Percentiles rank a stretch among this genome's conserved stretches.
phyloP scores from a whole-genome alignment of 345 rosid species.

The Angophora floribunda region DNA sequence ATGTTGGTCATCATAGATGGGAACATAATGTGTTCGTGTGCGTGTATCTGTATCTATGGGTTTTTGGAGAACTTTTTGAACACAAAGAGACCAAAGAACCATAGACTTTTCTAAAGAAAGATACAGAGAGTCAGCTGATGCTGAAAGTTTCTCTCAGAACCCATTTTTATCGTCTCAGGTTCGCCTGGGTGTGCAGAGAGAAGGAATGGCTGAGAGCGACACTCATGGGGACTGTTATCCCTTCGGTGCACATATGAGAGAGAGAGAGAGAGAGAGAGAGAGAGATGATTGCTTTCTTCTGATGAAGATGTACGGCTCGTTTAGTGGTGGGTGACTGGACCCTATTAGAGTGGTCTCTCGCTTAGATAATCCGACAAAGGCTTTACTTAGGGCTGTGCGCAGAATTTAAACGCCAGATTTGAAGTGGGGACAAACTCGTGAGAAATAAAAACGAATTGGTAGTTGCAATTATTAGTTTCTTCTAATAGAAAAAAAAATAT shows the following conservation, averaged over 20 bases:
- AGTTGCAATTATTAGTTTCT: not conserved
- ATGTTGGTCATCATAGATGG: not conserved
- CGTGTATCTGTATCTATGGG: not conserved
- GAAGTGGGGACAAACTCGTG: not conserved
- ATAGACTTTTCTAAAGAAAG: not conserved
- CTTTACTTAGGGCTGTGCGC: not conserved
- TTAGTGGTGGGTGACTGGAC: not conserved
- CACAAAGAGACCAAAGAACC: not conserved
- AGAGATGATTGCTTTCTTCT: not conserved
- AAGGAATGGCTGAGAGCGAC: not conserved
- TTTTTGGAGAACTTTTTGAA: not conserved
- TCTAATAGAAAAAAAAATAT: not conserved
- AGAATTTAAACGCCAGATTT: not conserved
- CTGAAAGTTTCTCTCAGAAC: not conserved
- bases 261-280: not conserved
- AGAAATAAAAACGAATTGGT: not conserved
- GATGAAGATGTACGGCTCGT: not conserved
- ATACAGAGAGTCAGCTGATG: not conserved
- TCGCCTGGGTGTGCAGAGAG: not conserved
- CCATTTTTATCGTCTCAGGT: not conserved
- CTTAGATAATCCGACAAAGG: not conserved
- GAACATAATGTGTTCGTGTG: not conserved
- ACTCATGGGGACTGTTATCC: not conserved
- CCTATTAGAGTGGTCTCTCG: not conserved
- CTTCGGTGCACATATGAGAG: not conserved